Base-by-base conservation (phyloP, 768 basidiomycete genomes). In the Suillus subaureus region DNA sequence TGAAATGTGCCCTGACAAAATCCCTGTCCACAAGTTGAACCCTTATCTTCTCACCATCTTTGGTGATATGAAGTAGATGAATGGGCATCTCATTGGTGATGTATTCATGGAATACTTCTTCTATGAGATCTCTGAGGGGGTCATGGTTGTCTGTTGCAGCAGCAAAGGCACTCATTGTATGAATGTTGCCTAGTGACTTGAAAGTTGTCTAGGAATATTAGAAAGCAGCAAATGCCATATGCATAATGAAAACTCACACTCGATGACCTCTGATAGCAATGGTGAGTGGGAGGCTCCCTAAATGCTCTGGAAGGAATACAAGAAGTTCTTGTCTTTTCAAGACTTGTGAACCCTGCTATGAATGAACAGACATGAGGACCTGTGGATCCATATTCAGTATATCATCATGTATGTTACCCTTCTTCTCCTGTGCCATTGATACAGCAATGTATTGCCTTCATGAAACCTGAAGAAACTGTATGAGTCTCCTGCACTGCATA, bases 61-160 rank as follows among this genome's bases (percentile, higher is more conserved):
- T 3, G 23, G 13, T 61, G 45, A 65, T 49, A 16, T 65, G 12
- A 33, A 65, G 62, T 28, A 60, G 57, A 21, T 11, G 26, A 16
- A 60, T 60, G 57, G 57, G 57, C 26, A 60, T 60, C 57, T 60
- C 57, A 6, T 60, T 60, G 26, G 23, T 40, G 39, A 60, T 60
- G 6, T 60, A 40, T 7, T 60, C 39, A 28, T 60, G 1, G 57
- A 60, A 60, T 40, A 40, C 39, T 6, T 58, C 57, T 28, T 28
- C 23, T 11, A 58, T 6, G 39, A 40, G 26, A 9, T 21, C 6
- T 28, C 21, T 28, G 23, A 58, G 37, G 9, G 2, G 7, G 23
- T 26, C 23, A 11, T 39, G n/a, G 16, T 26, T 58, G 15, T 8
- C n/a, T 23, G 6, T 39, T 16, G 57, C 16, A 40, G 35, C 23